phyloP scores from a whole-genome alignment of 371 early-diverging fungal species.

The Blastocladiella emersonii region DNA sequence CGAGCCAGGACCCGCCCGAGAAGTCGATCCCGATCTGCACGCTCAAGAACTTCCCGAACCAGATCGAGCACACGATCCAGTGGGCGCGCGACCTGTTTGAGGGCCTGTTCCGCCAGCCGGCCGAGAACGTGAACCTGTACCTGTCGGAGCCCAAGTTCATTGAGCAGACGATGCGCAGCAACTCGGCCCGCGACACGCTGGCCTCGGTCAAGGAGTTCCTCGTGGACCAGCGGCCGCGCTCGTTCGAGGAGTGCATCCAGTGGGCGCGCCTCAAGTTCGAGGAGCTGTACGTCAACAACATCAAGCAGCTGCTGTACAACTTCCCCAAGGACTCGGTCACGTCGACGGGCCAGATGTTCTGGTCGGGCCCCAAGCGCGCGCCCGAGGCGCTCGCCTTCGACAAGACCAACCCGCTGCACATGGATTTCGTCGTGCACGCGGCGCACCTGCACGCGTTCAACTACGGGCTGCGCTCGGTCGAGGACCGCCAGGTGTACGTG shows the following conservation, averaged over 20 bases:
- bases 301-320: slow-evolving; percentile 84
- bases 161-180: slow-evolving; percentile 62
- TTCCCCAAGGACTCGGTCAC: slow-evolving; percentile 92
- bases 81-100: slow-evolving; percentile 98
- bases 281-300: slow-evolving; percentile 80
- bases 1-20: slow-evolving; percentile 97
- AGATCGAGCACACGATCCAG: slow-evolving; percentile 99
- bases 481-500: slow-evolving; percentile 49
- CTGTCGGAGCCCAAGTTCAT: slow-evolving; percentile 69
- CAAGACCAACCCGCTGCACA: slow-evolving; percentile 58
- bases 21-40: slow-evolving; percentile 99
- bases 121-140: slow-evolving; percentile 86
- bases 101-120: slow-evolving; percentile 79
- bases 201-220: slow-evolving; percentile 54
- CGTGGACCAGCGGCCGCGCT: slow-evolving; percentile 56
- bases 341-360: slow-evolving; percentile 88
- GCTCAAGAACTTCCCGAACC: slow-evolving; percentile 98
- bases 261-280: slow-evolving; percentile 92
- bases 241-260: slow-evolving; percentile 78
- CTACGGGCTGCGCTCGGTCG: slow-evolving; percentile 67
- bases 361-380: slow-evolving; percentile 98
- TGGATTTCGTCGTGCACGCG: slow-evolving; percentile 82
- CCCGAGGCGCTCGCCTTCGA: slow-evolving; percentile 79
- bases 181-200: slow-evolving; percentile 52
- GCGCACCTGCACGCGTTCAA: slow-evolving; percentile 94